Base-by-base conservation (phyloP, 371 early-diverging fungal genomes). In the Basidiobolus meristosporus region DNA sequence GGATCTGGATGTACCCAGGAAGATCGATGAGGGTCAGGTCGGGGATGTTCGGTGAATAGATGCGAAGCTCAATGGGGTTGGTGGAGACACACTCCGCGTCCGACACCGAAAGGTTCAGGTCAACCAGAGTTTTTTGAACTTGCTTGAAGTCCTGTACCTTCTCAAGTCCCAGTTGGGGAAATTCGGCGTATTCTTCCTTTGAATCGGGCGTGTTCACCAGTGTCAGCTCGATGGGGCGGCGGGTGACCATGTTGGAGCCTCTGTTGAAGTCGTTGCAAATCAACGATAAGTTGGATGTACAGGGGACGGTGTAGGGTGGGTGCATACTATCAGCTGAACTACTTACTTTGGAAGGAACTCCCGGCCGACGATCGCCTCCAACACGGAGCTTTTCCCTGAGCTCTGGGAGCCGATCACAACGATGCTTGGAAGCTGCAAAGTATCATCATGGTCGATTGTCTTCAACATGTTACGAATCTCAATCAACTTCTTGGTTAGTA, bases 1-100 rank as follows among this genome's bases (percentile, higher is more conserved):
- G 81, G n/a, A 97, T 79, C 47, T 90, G 96, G 45, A 98, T 96
- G 60, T 90, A 97, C 4, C 99, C 99, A 1, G 99, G 99, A 33
- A 99, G 59, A 59, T 99, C 99, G 36, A 99, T 87, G 45, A 99
- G 59, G 0, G 92, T 90, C 42, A 99, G 56, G 48, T 98, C 96
- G 5, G 98, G 92, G 12, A 95, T 86, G 50, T 88, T 82, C 23
- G 86, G 77, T 5, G 91, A 90, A 54, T 90, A 87, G 30, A 98
- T 76, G 11, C 77, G 70, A 31, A 98, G 72, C 51, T 92, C 88
- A 48, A 99, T 93, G 7, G 98, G 97, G 35, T 79, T 73, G 41
- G 75, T 68, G 0, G 91, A 89, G 15, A 95, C 86, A 48, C 95
- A 93, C 47, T 96, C 92, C 3, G 68, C 53, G 26, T 88, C 90